Conservation (phyloP, 441 rosid species). For the Capsella rubella region DNA sequence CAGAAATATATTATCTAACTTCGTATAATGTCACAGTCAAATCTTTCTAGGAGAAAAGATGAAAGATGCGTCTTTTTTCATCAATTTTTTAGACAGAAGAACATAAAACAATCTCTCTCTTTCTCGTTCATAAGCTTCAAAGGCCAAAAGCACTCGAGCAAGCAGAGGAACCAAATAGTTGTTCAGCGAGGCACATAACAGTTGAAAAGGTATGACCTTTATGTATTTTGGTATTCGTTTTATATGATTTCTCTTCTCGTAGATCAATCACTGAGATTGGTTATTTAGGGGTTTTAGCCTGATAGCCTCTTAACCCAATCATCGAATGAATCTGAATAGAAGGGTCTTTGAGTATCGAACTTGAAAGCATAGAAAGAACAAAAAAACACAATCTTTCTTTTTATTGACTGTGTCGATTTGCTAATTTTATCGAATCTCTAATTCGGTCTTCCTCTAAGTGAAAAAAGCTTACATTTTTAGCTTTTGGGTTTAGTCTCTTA, state of each 20-base stretch:
- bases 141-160: conserved; percentile 5
- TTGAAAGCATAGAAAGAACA: background rate
- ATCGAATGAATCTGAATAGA: background rate
- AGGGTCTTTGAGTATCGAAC: background rate
- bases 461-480: conserved; percentile 8
- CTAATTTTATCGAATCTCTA: background rate
- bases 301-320: background rate
- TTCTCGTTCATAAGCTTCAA: conserved; percentile 10
- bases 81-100: background rate
- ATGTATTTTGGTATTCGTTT: background rate
- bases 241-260: background rate
- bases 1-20: no score
- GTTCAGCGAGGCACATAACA: conserved; percentile 21
- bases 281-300: conserved; percentile 18
- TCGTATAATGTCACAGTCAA: background rate
- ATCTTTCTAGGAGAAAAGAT: background rate
- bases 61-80: background rate
- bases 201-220: conserved; percentile 40
- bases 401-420: background rate
- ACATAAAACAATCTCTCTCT: conserved; percentile 7
- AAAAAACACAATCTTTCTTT: conserved; percentile 23
- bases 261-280: conserved; percentile 22
- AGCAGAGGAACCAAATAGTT: conserved; percentile 30
- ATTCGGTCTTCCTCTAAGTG: background rate
- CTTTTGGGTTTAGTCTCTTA: background rate